A percentile compares a stretch with the other conserved stretches of the same genome.
Conservation (phyloP, 768 basidiomycete species). For the Lentinula aciculospora region DNA sequence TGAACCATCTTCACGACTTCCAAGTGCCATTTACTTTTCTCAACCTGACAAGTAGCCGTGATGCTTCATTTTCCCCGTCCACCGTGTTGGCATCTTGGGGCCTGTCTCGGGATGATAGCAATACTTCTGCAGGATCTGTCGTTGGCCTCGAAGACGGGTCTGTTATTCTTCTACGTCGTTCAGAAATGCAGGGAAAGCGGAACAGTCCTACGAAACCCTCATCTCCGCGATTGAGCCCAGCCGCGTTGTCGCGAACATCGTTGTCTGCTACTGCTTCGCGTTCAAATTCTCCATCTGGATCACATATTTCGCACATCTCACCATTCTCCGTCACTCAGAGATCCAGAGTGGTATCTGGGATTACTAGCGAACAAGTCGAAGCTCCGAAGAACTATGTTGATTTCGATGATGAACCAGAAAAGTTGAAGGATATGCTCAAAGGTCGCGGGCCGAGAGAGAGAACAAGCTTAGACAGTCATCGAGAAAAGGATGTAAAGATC, state of each 20-base stretch:
- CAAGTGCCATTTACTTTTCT: not conserved
- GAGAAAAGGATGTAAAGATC: not conserved
- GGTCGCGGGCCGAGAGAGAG: slow-evolving; percentile 39
- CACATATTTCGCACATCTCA: slow-evolving; percentile 28
- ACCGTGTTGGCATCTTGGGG: not conserved
- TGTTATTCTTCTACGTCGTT: slow-evolving; percentile 1
- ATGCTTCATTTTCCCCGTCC: not conserved
- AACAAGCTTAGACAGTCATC: not conserved
- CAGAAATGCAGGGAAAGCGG: not conserved
- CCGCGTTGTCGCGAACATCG: not conserved
- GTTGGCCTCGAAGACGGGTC: slow-evolving; percentile 3
- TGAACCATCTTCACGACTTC: not conserved
- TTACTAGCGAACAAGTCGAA: slow-evolving; percentile 66
- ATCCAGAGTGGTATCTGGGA: slow-evolving; percentile 63
- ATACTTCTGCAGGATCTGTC: not conserved
- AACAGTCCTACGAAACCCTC: not conserved
- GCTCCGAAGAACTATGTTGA: slow-evolving; percentile 78
- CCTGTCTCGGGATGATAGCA: not conserved
- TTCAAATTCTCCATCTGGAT: slow-evolving; percentile 32
- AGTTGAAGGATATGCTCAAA: slow-evolving; percentile 68
- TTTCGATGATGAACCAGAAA: slow-evolving; percentile 75
- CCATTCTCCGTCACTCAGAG: slow-evolving; percentile 53
- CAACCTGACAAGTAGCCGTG: not conserved
- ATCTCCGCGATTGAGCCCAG: not conserved
- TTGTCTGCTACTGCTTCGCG: slow-evolving; percentile 22